Evolutionary conservation across 371 early-diverging fungal genomes (phyloP), one percentile per base, ranked within the genome.

Genomic region (Rhizopus arrhizus): DNA sequence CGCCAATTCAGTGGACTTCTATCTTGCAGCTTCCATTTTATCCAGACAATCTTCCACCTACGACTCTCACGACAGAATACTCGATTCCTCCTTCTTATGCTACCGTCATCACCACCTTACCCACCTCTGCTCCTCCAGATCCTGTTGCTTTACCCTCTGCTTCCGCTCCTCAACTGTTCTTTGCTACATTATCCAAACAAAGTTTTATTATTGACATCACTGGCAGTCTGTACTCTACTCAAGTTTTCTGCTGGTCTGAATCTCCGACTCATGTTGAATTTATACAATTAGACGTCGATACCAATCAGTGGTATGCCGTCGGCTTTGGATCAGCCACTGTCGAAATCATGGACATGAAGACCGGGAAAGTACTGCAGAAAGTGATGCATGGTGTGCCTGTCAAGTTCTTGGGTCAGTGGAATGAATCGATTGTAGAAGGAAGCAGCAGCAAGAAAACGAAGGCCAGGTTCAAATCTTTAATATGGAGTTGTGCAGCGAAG

Each of bases 11-110:
- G 41, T 80, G 80, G 80, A 75, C 73, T 0, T 77, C 72, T 3
- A 45, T 80, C n/a, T 53, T 68, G 10, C 80, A 80, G 33, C 61
- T 80, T 0, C 80, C 80, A 0, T 80, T 77, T 54, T 77, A 74
- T 49, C 80, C 80, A 9, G 72, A 72, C 32, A 35, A 51, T n/a
- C 53, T 80, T 3, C 74, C 75, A 9, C 63, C 72, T 1, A 72
- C 68, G 3, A 68, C 70, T 0, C 58, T 80, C 4, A 80, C 77
- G 0, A 71, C 67, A 3, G 70, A 74, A 8, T 80, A 67, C 31
- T 69, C 73, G 0, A 70, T 69, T 15, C 80, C 80, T 16, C 80
- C 80, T 0, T 66, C 77, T 29, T 80, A 80, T 47, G 46, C 71
- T 12, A 71, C 77, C 2, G 80, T 80, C 5, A 58, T 77, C 15